Conservation (phyloP, 2,329 filamentous ascomycete species). For the Coleophoma eucalyptorum region DNA sequence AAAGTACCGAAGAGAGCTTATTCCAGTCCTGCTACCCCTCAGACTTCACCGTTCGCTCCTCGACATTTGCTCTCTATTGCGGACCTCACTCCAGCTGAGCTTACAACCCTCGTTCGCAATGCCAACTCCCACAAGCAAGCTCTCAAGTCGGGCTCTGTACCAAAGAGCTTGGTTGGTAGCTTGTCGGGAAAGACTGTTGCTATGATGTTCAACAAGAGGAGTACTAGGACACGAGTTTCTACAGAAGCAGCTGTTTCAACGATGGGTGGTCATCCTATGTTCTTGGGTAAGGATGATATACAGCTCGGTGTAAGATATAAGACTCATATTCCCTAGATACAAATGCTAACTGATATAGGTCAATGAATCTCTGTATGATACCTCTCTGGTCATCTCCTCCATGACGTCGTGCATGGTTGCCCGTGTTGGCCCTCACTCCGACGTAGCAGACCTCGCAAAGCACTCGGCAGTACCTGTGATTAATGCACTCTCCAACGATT, state of each 20-base stretch:
- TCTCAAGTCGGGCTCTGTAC: slow-evolving; percentile 66
- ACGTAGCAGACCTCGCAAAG: slow-evolving; percentile 66
- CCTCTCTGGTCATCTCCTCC: slow-evolving; percentile 86
- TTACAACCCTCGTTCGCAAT: slow-evolving; percentile 79
- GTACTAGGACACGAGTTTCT: slow-evolving; percentile 87
- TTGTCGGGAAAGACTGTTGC: slow-evolving; percentile 79
- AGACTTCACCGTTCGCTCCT: slow-evolving; percentile 51
- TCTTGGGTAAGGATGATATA: slow-evolving; percentile 92
- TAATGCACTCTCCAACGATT: slow-evolving; percentile 84
- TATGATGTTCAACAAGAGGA: slow-evolving; percentile 96
- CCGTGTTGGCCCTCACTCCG: slow-evolving; percentile 72
- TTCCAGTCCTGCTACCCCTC: slow-evolving; percentile 13
- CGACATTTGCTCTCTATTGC: slow-evolving; percentile 90
- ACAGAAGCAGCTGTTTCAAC: slow-evolving; percentile 88
- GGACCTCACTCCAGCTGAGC: slow-evolving; percentile 76
- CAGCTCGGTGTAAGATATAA: slow-evolving; percentile 67
- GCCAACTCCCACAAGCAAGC: slow-evolving; percentile 71
- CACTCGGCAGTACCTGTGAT: slow-evolving; percentile 77
- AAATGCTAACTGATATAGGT: slow-evolving; percentile 24
- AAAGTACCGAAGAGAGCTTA: slow-evolving; percentile 17
- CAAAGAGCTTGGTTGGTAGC: slow-evolving; percentile 53
- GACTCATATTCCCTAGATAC: too few relatives aligned
- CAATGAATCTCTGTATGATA: slow-evolving; percentile 95
- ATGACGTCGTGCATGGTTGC: slow-evolving; percentile 85
- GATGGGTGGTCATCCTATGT: slow-evolving; percentile 93